These are phyloP conservation scores for Penicillium cosmopolitanum DNA, from an alignment of 495 filamentous ascomycete genomes.

Conservation along the genomic window DNA sequence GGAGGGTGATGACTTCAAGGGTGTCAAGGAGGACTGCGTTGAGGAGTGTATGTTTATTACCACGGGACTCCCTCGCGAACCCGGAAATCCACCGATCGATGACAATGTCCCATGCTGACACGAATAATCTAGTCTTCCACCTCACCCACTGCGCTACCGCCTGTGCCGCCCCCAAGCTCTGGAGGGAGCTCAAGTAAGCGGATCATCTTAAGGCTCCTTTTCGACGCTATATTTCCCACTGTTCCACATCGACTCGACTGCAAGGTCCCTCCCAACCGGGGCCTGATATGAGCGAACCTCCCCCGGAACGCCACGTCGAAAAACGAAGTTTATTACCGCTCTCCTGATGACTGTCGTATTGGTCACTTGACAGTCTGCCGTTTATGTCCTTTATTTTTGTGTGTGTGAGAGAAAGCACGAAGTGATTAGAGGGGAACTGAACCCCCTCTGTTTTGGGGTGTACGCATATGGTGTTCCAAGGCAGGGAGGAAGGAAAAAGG, in stretches of 20 bases:
- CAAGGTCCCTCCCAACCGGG: slow-evolving; percentile 7
- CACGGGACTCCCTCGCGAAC: background rate
- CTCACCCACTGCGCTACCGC: slow-evolving; percentile 88
- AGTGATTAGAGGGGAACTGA: slow-evolving; percentile 12
- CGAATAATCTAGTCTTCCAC: slow-evolving; percentile 81
- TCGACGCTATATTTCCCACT: slow-evolving; percentile 16
- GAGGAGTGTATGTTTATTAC: slow-evolving; percentile 85
- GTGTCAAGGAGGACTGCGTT: slow-evolving; percentile 87
- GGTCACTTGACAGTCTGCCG: slow-evolving; percentile 30
- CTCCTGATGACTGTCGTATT: slow-evolving; percentile 27
- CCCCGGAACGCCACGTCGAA: slow-evolving; percentile 13
- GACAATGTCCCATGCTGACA: background rate
- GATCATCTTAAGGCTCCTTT: slow-evolving; percentile 23
- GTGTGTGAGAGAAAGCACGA: slow-evolving; percentile 28
- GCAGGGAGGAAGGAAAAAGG: slow-evolving; percentile 29
- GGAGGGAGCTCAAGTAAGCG: slow-evolving; percentile 81
- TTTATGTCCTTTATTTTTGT: slow-evolving; percentile 20
- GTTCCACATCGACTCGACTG: slow-evolving; percentile 14
- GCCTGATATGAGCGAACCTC: slow-evolving; percentile 15
- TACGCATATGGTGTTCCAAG: slow-evolving; percentile 39
- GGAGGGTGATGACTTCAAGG: slow-evolving; percentile 65
- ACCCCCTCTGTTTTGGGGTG: slow-evolving; percentile 19
- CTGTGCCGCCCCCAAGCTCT: slow-evolving; percentile 96
- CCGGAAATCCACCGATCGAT: no score
- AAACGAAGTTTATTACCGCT: slow-evolving; percentile 21